Evolutionary conservation across 768 basidiomycete genomes (phyloP), one percentile per base, ranked within the genome.

Genomic region (Mycena polygramma): DNA sequence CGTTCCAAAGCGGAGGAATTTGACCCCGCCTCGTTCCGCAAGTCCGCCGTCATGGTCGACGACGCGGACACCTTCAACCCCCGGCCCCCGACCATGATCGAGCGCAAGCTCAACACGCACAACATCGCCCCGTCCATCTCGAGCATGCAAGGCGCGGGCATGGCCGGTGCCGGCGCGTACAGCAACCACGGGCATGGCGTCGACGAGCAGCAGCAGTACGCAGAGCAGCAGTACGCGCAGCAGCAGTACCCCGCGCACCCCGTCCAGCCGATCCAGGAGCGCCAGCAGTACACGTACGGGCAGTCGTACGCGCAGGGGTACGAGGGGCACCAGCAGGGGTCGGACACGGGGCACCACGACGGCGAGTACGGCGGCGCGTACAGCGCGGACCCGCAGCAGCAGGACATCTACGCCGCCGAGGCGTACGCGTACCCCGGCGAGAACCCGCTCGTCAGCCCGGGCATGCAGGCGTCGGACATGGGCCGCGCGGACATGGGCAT

Each of bases 181-280:
- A 80, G 74, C 84, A 79, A 62, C 80, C 80, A 74, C 84, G 84
- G 71, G 82, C 82, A 45, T 87, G 88, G 24, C 39, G 39, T 58
- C 22, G 51, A 63, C 36, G 66, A 68, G 87, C 88, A 37, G 86
- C 87, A 73, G 85, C 74, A 87, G 82, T 14, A 89, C 85, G 53
- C 61, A 26, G 49, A 69, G 59, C 37, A 70, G 39, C 64, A 71
- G 15, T 63, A 71, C 41, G 30, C 55, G 51, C 62, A 22, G 15
- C 9, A 58, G 35, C 57, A 65, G 15, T 57, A 57, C 55, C 22
- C 55, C n/a, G 39, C 6, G 22, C 53, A 54, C 4, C 26, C 24
- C 9, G 17, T 7, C 17, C 62, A 63, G 64, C 61, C 65, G 7
- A 70, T 83, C 24, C 81, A 83, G 66, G 80, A 82, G 57, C 81